Conservation (phyloP, 169 alveolate species). For the Cryptosporidium viatorum region DNA sequence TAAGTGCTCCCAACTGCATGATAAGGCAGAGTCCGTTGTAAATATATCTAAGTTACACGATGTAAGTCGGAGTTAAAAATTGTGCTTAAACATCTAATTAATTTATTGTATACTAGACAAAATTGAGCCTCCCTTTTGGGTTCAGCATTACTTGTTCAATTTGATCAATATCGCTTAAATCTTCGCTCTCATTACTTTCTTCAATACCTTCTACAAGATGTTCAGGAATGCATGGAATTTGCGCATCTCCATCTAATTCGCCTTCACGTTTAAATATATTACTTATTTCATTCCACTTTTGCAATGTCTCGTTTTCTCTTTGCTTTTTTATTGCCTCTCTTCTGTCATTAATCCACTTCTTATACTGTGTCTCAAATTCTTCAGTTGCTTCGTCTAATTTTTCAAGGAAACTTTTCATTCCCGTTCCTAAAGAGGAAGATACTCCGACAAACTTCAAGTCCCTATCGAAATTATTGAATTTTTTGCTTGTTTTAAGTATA, state of each 20-base stretch:
- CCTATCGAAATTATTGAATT: constrained; percentile 28
- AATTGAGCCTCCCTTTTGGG: constrained; percentile 40
- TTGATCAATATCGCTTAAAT: constrained; percentile 27
- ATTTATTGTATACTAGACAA: constrained; percentile 34
- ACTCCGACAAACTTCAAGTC: constrained; percentile 83
- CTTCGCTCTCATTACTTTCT: constrained; percentile 9
- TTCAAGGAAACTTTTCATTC: constrained; percentile 84
- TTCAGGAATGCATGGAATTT: constrained; percentile 54
- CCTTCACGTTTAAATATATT: constrained; percentile 1
- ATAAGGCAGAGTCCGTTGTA: constrained; percentile 50
- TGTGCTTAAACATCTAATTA: neutral
- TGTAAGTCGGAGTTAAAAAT: constrained; percentile 7
- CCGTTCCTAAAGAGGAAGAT: constrained; percentile 89
- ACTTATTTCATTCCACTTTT: constrained; percentile 77
- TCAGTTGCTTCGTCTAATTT: constrained; percentile 80
- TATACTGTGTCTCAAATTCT: constrained; percentile 81
- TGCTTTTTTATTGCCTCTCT: constrained; percentile 76
- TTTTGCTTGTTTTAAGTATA: neutral
- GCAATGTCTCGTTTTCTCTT: constrained; percentile 74
- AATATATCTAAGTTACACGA: constrained; percentile 67
- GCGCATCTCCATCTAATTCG: neutral
- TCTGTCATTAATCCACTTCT: constrained; percentile 75
- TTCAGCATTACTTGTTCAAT: constrained; percentile 31
- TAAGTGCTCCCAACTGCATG: constrained; percentile 60
- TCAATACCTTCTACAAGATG: constrained; percentile 41